Evolutionary conservation across 768 basidiomycete species (phyloP).

Genomic region (Tricholoma hemisulphureum): DNA sequence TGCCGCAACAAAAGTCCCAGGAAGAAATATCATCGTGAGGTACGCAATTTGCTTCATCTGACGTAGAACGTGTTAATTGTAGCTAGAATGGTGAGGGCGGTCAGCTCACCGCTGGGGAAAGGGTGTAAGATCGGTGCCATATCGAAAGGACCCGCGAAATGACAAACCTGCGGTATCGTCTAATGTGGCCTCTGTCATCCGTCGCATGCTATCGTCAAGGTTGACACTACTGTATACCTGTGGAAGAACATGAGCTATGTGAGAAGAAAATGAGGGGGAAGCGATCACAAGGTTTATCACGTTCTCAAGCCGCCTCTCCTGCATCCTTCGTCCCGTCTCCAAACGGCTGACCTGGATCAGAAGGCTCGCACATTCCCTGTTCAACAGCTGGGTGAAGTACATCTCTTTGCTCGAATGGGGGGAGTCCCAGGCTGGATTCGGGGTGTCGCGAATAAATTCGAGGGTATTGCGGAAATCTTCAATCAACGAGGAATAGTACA

Average conservation of each 20-base stretch:
- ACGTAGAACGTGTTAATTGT: background rate
- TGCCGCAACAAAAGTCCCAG: constrained; percentile 52
- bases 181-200: constrained; percentile 51
- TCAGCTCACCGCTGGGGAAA: constrained; percentile 20
- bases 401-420: constrained; percentile 25
- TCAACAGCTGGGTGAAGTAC: constrained; percentile 34
- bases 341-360: constrained; percentile 49
- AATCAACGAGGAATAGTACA: constrained; percentile 48
- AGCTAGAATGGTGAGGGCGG: background rate
- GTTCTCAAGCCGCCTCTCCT: constrained; percentile 49
- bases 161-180: constrained; percentile 44
- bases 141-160: background rate
- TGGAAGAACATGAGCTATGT: background rate
- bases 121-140: background rate
- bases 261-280: background rate
- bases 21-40: constrained; percentile 61
- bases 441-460: constrained; percentile 39
- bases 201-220: constrained; percentile 55
- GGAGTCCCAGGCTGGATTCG: constrained; percentile 49
- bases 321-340: constrained; percentile 39
- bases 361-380: constrained; percentile 49
- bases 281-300: constrained; percentile 47
- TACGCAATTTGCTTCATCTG: constrained; percentile 61
- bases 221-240: constrained; percentile 62
- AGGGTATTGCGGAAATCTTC: constrained; percentile 48